Percentiles rank a stretch among this genome's conserved stretches.
These are phyloP conservation scores for Yamadazyma takamatsuzukensis DNA, from an alignment of 805 yeast species.

Conservation along the genomic window DNA sequence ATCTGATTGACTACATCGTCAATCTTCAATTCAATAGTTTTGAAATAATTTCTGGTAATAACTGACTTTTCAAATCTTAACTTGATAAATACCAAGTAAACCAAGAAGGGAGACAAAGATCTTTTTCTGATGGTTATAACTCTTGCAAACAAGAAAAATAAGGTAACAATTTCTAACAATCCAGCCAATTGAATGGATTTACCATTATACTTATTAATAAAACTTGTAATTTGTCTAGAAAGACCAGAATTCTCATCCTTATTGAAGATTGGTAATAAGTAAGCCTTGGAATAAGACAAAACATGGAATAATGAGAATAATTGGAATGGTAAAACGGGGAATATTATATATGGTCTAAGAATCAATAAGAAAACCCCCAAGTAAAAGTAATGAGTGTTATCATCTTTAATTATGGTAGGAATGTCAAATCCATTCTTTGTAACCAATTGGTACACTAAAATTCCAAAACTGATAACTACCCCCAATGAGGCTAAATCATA, in stretches of 20 bases:
- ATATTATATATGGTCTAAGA: slow-evolving; percentile 53
- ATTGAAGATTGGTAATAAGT: slow-evolving; percentile 59
- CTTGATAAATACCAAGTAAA: slow-evolving; percentile 64
- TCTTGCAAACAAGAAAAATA: slow-evolving; percentile 44
- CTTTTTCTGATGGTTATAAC: slow-evolving; percentile 57
- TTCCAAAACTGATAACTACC: slow-evolving; percentile 68
- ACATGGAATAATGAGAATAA: slow-evolving; percentile 81
- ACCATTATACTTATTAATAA: slow-evolving; percentile 32
- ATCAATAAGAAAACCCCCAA: slow-evolving; percentile 45
- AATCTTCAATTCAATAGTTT: slow-evolving; percentile 57
- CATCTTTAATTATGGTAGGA: slow-evolving; percentile 39
- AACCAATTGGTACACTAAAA: slow-evolving; percentile 60
- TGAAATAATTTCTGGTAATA: slow-evolving; percentile 65
- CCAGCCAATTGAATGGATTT: slow-evolving; percentile 38
- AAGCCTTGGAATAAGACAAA: slow-evolving; percentile 62
- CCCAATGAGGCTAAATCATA: slow-evolving; percentile 62
- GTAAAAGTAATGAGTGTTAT: slow-evolving; percentile 71
- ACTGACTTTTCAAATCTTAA: slow-evolving; percentile 73
- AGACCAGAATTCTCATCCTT: slow-evolving; percentile 25
- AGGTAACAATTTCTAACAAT: slow-evolving; percentile 40
- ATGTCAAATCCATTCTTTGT: slow-evolving; percentile 26
- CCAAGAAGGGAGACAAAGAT: slow-evolving; percentile 56
- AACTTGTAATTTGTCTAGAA: slow-evolving; percentile 38
- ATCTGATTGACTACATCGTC: slow-evolving; percentile 28
- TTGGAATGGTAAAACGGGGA: slow-evolving; percentile 70